Percentiles rank a stretch among this genome's conserved stretches.
phyloP scores from a whole-genome alignment of 352 stramenopile species.

The Globisporangium cystogenes region DNA sequence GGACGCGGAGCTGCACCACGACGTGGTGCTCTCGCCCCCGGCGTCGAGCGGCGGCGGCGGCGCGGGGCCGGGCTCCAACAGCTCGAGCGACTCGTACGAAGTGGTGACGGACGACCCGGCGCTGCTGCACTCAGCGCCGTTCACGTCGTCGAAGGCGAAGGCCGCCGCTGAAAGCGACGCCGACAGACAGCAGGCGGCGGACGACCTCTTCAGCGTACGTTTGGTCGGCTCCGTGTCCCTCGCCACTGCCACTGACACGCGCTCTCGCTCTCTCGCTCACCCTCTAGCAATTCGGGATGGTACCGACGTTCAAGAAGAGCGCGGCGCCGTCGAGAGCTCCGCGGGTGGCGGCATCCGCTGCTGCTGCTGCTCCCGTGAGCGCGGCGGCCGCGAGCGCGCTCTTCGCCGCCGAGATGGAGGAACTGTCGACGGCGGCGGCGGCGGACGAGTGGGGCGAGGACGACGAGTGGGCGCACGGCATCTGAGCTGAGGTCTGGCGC shows the following conservation, averaged over 20 bases:
- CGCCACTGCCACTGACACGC: too few species aligned
- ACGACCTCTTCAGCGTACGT: slow-evolving; percentile 81
- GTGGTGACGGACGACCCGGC: slow-evolving; percentile 36
- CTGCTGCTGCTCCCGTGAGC: slow-evolving; percentile 2
- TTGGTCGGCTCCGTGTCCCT: too few species aligned
- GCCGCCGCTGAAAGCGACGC: slow-evolving; percentile 8
- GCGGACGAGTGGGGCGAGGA: slow-evolving; percentile 70
- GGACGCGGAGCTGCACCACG: slow-evolving; percentile 23
- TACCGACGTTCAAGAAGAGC: slow-evolving; percentile 70
- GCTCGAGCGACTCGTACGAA: slow-evolving; percentile 70
- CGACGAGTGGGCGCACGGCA: slow-evolving; percentile 77
- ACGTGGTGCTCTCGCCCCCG: slow-evolving; percentile 12
- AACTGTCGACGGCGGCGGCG: slow-evolving; percentile 31
- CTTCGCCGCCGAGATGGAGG: slow-evolving; percentile 67
- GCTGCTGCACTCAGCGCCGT: slow-evolving; percentile 16
- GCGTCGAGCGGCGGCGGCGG: not conserved
- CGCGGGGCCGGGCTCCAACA: slow-evolving; percentile 49
- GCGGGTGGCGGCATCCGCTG: slow-evolving; percentile 17
- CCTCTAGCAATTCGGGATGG: slow-evolving; percentile 80
- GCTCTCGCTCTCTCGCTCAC: not conserved
- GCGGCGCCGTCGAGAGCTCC: slow-evolving; percentile 10
- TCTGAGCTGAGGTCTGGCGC: slow-evolving; percentile 34
- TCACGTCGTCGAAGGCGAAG: slow-evolving; percentile 10
- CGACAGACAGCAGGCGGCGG: slow-evolving; percentile 29
- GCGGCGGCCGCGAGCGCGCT: slow-evolving; percentile 38